Evolutionary conservation across 805 yeast genomes (phyloP).

Genomic region (Starmerella sp.): DNA sequence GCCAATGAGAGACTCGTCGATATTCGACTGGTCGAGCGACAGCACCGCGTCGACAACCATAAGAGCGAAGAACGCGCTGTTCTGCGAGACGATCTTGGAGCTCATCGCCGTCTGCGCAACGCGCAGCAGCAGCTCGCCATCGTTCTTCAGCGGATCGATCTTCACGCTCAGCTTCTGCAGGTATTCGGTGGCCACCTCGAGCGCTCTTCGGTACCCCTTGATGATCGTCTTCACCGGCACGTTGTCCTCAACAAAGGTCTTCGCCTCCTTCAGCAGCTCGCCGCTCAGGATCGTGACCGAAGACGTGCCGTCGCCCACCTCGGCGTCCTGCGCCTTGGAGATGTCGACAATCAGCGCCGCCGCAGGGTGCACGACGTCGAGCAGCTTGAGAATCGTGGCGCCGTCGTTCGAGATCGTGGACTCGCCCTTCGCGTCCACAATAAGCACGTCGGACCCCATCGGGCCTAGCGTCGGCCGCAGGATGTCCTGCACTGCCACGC

Average conservation of each 20-base stretch:
- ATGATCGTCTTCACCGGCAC: conserved; percentile 80
- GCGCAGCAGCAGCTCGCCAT: conserved; percentile 68
- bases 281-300: conserved; percentile 87
- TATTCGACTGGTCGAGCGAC: conserved; percentile 53
- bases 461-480: conserved; percentile 94
- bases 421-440: conserved; percentile 70
- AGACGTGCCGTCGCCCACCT: conserved; percentile 97
- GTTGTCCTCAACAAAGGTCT: conserved; percentile 88
- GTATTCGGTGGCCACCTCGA: conserved; percentile 59
- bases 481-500: conserved; percentile 93
- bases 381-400: conserved; percentile 81
- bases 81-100: conserved; percentile 79
- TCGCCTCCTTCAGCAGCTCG: conserved; percentile 82
- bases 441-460: conserved; percentile 86
- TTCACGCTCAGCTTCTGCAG: conserved; percentile 67
- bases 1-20: conserved; percentile 86
- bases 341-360: conserved; percentile 92
- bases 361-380: conserved; percentile 97
- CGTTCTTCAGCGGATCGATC: conserved; percentile 46
- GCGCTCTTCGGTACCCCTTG: conserved; percentile 79
- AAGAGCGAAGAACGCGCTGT: conserved; percentile 79
- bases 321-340: conserved; percentile 93
- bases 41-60: conserved; percentile 96
- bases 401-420: conserved; percentile 98
- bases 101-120: conserved; percentile 98